phyloP scores from a whole-genome alignment of 2,329 filamentous ascomycete species.

The Massarina eburnea region DNA sequence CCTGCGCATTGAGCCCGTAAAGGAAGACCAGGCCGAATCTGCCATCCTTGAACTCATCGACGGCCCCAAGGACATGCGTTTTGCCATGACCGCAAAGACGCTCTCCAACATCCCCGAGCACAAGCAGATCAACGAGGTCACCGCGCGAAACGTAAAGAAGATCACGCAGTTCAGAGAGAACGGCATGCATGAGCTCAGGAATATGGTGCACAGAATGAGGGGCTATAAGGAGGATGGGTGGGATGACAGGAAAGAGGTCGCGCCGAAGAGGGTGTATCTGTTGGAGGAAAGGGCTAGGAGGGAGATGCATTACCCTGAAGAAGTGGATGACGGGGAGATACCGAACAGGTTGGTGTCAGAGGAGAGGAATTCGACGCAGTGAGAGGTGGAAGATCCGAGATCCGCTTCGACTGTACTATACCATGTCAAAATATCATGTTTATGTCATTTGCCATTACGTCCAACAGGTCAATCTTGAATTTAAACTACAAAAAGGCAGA shows the following conservation, averaged over 20 bases:
- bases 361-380: neutral
- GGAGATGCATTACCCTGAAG: constrained; percentile 32
- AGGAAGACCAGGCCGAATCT: constrained; percentile 82
- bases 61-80: constrained; percentile 89
- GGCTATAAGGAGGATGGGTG: constrained; percentile 22
- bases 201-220: constrained; percentile 51
- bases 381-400: neutral
- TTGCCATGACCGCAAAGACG: constrained; percentile 87
- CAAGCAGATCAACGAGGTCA: constrained; percentile 67
- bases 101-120: constrained; percentile 64
- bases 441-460: no score
- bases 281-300: constrained; percentile 24
- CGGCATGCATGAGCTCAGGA: constrained; percentile 69
- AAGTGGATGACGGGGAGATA: constrained; percentile 21
- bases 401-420: constrained; percentile 7
- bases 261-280: constrained; percentile 35
- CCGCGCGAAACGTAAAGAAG: constrained; percentile 77
- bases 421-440: constrained; percentile 8
- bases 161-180: constrained; percentile 73
- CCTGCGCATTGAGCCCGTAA: constrained; percentile 84
- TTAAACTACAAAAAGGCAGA: no score
- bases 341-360: constrained; percentile 16
- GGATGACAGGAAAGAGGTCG: constrained; percentile 29
- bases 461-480: no score
- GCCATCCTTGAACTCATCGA: constrained; percentile 96